Evolutionary conservation across 2,329 filamentous ascomycete species (phyloP).

Genomic region (Magnaporthales sp.): DNA sequence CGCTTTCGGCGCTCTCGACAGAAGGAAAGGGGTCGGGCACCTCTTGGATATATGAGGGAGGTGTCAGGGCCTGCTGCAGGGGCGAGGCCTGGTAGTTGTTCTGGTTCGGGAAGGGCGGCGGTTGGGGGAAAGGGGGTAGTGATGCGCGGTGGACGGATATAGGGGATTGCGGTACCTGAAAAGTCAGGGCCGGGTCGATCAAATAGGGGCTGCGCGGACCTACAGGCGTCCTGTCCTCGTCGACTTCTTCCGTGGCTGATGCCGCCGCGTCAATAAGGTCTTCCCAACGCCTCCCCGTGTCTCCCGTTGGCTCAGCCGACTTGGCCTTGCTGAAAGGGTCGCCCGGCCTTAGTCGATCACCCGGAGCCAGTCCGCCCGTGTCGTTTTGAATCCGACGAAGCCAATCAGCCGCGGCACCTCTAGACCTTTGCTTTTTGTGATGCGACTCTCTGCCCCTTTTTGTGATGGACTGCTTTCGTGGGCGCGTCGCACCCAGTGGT

Average conservation of each 20-base stretch:
- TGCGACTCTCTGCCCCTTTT: slow-evolving; percentile 68
- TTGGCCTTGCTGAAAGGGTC: slow-evolving; percentile 67
- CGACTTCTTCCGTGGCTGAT: slow-evolving; percentile 82
- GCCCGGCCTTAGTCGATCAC: slow-evolving; percentile 52
- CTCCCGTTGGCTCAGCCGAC: slow-evolving; percentile 74
- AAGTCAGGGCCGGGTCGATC: slow-evolving; percentile 34
- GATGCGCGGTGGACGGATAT: slow-evolving; percentile 55
- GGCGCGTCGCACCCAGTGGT: slow-evolving; percentile 59
- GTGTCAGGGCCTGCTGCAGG: slow-evolving; percentile 82
- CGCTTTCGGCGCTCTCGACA: slow-evolving; percentile 70
- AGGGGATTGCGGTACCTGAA: slow-evolving; percentile 55
- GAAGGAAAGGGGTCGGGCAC: slow-evolving; percentile 77
- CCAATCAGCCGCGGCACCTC: slow-evolving; percentile 60
- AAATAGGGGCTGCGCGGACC: slow-evolving; percentile 30
- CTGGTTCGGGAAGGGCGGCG: slow-evolving; percentile 39
- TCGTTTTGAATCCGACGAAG: slow-evolving; percentile 49
- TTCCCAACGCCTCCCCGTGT: slow-evolving; percentile 88
- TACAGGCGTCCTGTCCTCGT: slow-evolving; percentile 86
- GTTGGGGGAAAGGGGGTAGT: slow-evolving; percentile 52
- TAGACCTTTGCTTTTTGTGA: slow-evolving; percentile 73
- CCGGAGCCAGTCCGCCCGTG: slow-evolving; percentile 6
- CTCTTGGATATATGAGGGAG: slow-evolving; percentile 61
- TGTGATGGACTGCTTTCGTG: slow-evolving; percentile 78
- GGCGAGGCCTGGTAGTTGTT: slow-evolving; percentile 80
- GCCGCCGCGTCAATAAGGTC: slow-evolving; percentile 90